phyloP scores from a whole-genome alignment of 2,329 filamentous ascomycete species.

The Ophiostoma tasmaniense region DNA sequence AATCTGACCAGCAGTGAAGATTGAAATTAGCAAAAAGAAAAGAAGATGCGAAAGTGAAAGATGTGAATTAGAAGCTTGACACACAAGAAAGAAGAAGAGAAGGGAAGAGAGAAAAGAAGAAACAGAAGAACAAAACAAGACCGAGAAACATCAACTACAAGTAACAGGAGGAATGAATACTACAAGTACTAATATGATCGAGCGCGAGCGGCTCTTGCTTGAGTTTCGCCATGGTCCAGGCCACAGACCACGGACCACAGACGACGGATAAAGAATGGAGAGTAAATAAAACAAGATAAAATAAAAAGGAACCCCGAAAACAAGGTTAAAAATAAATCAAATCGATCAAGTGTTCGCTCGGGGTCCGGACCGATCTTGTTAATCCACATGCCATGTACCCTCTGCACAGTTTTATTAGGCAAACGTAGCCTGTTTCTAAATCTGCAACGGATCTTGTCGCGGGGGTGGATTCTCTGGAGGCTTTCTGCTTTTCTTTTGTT shows the following conservation, averaged over 20 bases:
- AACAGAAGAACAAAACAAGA: neutral
- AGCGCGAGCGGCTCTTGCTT: neutral
- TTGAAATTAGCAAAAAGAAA: neutral
- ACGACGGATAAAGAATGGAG: neutral
- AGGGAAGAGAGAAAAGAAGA: neutral
- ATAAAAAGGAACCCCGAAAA: too few species aligned
- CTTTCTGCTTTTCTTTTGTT: neutral
- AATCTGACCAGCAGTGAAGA: slow-evolving; percentile 4
- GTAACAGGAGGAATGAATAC: neutral
- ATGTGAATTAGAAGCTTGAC: neutral
- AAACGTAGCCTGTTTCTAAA: slow-evolving; percentile 2
- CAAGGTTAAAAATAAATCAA: neutral
- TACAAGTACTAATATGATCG: neutral
- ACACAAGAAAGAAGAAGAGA: neutral
- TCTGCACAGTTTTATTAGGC: neutral
- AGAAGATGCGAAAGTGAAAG: neutral
- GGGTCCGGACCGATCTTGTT: neutral
- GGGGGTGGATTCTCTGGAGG: neutral
- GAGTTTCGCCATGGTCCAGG: neutral
- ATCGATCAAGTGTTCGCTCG: neutral
- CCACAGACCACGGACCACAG: neutral
- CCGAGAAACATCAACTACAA: neutral
- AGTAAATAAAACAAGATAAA: neutral
- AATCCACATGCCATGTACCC: neutral
- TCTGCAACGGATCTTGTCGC: slow-evolving; percentile 7